Conservation (phyloP, 2,329 filamentous ascomycete genomes). For the Onygenales sp. region DNA sequence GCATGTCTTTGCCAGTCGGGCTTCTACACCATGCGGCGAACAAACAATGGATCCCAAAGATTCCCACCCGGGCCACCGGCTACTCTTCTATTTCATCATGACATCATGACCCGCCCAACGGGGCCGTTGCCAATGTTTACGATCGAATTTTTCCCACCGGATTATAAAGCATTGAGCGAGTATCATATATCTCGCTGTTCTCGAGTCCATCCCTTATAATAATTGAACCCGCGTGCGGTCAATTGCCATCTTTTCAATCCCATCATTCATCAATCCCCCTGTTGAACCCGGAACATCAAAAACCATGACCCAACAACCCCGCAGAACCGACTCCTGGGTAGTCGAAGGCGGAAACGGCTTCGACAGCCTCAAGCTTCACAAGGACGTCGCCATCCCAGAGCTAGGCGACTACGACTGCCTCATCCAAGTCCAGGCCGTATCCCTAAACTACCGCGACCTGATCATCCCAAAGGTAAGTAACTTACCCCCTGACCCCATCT, state of each 20-base stretch:
- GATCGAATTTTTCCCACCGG: not conserved
- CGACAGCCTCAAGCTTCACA: constrained; percentile 1
- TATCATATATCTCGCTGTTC: too few relatives aligned
- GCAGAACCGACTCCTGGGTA: not conserved
- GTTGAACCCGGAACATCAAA: not conserved
- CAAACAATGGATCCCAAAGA: not conserved
- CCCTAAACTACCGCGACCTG: constrained; percentile 43
- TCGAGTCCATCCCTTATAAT: too few relatives aligned
- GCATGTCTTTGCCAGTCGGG: too few relatives aligned
- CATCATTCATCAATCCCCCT: not conserved
- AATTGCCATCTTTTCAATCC: not conserved
- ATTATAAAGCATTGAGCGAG: not conserved
- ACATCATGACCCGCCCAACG: not conserved
- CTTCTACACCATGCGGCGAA: not conserved
- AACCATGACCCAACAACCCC: not conserved
- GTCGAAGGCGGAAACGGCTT: constrained; percentile 1
- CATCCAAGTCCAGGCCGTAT: constrained; percentile 50
- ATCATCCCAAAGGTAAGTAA: constrained; percentile 33
- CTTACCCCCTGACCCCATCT: not conserved
- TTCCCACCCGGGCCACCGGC: not conserved
- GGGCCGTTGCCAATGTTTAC: not conserved
- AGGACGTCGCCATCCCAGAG: not conserved
- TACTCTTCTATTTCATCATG: not conserved
- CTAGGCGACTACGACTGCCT: constrained; percentile 63
- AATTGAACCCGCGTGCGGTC: not conserved